Base-by-base conservation (phyloP, 129 eudicot genomes). In the Flaveria ramosissima region DNA sequence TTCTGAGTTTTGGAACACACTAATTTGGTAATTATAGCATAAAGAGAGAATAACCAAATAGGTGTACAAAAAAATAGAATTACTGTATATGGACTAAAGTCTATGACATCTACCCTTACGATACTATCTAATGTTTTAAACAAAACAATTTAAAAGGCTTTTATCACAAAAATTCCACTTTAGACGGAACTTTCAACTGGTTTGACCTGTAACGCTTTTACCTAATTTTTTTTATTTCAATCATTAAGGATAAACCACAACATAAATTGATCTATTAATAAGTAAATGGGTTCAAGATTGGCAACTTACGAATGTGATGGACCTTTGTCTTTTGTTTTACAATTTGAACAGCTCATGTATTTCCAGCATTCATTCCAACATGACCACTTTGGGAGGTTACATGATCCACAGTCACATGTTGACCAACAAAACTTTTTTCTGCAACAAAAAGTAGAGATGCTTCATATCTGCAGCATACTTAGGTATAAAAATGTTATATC, bases 301-400 rank as follows among this genome's bases (percentile, higher is more conserved):
- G 47, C 65, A 66, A 80, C 83, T 80, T 73, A 80, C 83, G 79
- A 27, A 66, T 74, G 62, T 24, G 83, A 72, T 21, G 83, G 66
- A 53, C 27, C 7, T 24, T 39, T 59, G 55, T 73, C 66, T 55
- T 65, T 73, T 0, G 70, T 75, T 80, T 73, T 80, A 43, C 75
- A 55, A 51, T 73, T 52, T 6, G 56, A 73, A 55, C 83, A 80
- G 27, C 68, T 53, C 75, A 80, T 73, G 53, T 16, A 30, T 62
- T 21, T 71, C 67, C 78, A 72, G 53, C 83, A 78, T 21, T 51
- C 53, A 47, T 62, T 78, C 77, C 82, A 78, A 78, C 77, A 78
- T 51, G 56, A 71, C 74, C 83, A 79, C 57, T 61, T 79, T 71
- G 75, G 23, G 60, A 43, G 53, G n/a, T 80, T 41, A 53, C 78